Conservation (phyloP, 2,329 filamentous ascomycete species). For the Fusarium sp. region DNA sequence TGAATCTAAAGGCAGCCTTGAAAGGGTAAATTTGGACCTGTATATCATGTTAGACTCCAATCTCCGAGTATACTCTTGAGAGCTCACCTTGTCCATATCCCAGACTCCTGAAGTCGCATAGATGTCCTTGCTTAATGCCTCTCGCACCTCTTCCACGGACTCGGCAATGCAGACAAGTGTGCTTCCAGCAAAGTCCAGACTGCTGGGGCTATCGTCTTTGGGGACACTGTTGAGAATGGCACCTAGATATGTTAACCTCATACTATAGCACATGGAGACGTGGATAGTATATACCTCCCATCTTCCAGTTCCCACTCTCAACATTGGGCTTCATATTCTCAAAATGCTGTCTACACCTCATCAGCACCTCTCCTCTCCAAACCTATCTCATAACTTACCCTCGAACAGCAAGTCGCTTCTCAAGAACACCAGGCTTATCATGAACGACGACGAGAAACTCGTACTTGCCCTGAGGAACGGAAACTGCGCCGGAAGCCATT, state of each 20-base stretch:
- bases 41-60: neutral
- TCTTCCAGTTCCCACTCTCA: constrained; percentile 69
- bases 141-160: constrained; percentile 75
- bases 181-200: constrained; percentile 79
- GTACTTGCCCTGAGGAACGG: constrained; percentile 54
- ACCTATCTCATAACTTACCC: constrained; percentile 55
- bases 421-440: constrained; percentile 70
- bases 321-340: constrained; percentile 63
- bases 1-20: constrained; percentile 56
- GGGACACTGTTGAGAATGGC: constrained; percentile 76
- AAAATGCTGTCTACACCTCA: constrained; percentile 61
- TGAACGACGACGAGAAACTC: constrained; percentile 79
- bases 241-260: constrained; percentile 56
- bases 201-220: constrained; percentile 66
- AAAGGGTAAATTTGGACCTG: constrained; percentile 65
- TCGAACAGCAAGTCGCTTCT: constrained; percentile 72
- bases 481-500: constrained; percentile 46
- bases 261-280: too few species aligned
- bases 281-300: constrained; percentile 66
- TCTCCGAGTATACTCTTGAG: neutral
- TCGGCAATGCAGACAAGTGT: constrained; percentile 75
- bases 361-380: constrained; percentile 22
- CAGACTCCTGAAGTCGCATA: constrained; percentile 81
- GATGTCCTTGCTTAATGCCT: constrained; percentile 76
- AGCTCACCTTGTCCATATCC: constrained; percentile 76